Conservation (phyloP, 179 eudicot species). For the Spinacia oleracea region DNA sequence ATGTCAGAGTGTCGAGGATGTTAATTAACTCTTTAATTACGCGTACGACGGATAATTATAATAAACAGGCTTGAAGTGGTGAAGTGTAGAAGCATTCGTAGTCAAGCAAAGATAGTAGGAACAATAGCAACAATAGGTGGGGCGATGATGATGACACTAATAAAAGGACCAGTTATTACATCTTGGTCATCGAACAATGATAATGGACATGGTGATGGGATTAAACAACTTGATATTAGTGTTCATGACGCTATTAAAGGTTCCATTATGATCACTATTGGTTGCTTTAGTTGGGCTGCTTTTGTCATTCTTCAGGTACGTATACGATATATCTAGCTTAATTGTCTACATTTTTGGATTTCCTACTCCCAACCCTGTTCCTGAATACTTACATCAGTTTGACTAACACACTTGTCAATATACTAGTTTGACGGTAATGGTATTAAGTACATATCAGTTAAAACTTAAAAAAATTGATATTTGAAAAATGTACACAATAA, state of each 20-base stretch:
- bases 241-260: conserved; percentile 64
- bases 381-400: too few species aligned
- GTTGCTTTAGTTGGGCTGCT: conserved; percentile 68
- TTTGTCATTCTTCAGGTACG: conserved; percentile 75
- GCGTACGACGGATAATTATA: too few species aligned
- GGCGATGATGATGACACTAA: conserved; percentile 79
- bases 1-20: not conserved
- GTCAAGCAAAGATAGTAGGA: conserved; percentile 80
- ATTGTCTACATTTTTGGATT: not conserved
- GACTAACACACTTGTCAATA: too few species aligned
- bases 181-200: conserved; percentile 44
- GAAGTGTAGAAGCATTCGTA: conserved; percentile 43
- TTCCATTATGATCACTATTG: conserved; percentile 62
- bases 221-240: conserved; percentile 29
- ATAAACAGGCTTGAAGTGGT: conserved; percentile 61
- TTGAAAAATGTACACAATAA: too few species aligned
- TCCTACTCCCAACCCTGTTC: not conserved
- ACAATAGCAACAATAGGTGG: conserved; percentile 78
- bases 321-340: too few species aligned
- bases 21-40: not conserved
- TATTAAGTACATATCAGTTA: too few species aligned
- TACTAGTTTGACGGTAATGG: too few species aligned
- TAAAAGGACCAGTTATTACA: conserved; percentile 48
- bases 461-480: too few species aligned
- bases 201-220: conserved; percentile 4